Conservation (phyloP, 257 asterid species). For the Nicotiana undulata region DNA sequence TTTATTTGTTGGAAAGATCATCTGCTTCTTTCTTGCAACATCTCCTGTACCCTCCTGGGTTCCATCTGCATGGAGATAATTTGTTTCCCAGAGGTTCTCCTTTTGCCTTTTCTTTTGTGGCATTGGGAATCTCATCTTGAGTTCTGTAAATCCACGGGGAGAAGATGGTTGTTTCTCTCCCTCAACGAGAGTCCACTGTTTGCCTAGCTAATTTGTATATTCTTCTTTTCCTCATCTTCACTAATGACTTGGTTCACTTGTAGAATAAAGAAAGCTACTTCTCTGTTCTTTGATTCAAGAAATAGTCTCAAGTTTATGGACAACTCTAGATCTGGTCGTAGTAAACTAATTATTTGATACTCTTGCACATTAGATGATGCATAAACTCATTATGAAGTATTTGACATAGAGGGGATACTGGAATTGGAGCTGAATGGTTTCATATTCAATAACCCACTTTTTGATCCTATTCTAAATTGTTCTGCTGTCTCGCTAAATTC, state of each 20-base stretch:
- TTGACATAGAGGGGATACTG: neutral
- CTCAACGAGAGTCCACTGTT: neutral
- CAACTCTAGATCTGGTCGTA: neutral
- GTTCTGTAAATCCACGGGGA: neutral
- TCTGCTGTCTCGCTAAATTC: neutral
- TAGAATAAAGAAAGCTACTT: neutral
- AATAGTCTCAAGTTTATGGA: neutral
- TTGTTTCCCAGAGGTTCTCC: neutral
- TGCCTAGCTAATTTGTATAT: neutral
- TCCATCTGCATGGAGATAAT: neutral
- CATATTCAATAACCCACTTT: neutral
- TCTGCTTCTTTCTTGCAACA: neutral
- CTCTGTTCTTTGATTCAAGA: slow-evolving; percentile 1
- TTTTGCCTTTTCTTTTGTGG: neutral
- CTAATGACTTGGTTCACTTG: neutral
- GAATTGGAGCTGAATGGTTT: neutral
- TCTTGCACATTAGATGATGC: neutral
- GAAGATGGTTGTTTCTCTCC: neutral
- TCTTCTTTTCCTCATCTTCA: neutral
- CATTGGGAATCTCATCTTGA: neutral
- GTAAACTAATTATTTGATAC: neutral
- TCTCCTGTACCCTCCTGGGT: neutral
- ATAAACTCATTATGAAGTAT: neutral
- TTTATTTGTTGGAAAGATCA: neutral
- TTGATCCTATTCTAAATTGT: neutral